phyloP scores from a whole-genome alignment of 2,329 filamentous ascomycete species.

The Niveomyces coronatus region DNA sequence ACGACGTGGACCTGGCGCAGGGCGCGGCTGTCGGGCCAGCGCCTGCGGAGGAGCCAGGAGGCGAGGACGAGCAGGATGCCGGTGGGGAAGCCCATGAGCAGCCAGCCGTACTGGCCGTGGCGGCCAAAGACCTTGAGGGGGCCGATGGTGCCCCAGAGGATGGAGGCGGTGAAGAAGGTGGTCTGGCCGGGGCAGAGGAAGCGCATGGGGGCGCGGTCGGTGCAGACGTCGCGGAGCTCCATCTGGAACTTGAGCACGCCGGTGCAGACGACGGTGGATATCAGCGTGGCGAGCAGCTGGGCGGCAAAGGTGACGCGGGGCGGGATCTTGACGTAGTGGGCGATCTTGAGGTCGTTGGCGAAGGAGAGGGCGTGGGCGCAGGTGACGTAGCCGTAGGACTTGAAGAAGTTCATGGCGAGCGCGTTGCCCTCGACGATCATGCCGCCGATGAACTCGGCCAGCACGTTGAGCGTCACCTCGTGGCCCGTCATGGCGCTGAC shows the following conservation, averaged over 20 bases:
- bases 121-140: conserved; percentile 31
- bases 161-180: conserved; percentile 33
- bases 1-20: conserved; percentile 33
- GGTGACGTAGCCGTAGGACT: conserved; percentile 26
- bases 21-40: conserved; percentile 20
- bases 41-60: conserved; percentile 26
- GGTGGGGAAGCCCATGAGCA: conserved; percentile 30
- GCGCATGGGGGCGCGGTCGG: conserved; percentile 22
- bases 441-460: conserved; percentile 33
- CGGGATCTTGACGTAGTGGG: conserved; percentile 40
- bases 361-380: conserved; percentile 16
- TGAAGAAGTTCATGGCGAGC: conserved; percentile 23
- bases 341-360: conserved; percentile 38
- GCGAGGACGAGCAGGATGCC: conserved; percentile 26
- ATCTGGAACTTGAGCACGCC: conserved; percentile 31
- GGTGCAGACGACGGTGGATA: conserved; percentile 36
- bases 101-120: conserved; percentile 27
- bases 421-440: conserved; percentile 26
- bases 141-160: conserved; percentile 36
- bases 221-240: conserved; percentile 27
- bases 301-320: conserved; percentile 36
- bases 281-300: conserved; percentile 34
- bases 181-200: conserved; percentile 29
- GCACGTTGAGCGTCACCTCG: conserved; percentile 28
- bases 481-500: conserved; percentile 35